Conservation (phyloP, 441 rosid species). For the Geranium incanum region DNA sequence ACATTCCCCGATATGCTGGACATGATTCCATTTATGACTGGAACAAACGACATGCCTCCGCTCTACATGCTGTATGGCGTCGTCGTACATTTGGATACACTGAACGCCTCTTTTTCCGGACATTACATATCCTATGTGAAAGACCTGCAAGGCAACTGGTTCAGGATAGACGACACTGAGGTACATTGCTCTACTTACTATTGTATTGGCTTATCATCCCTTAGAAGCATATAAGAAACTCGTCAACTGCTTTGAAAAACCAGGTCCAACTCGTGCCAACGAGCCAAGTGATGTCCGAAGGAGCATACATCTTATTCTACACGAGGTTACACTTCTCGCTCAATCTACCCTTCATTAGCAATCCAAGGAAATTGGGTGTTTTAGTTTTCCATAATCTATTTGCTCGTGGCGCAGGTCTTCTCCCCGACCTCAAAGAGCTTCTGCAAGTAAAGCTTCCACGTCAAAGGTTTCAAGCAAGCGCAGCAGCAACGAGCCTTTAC, state of each 20-base stretch:
- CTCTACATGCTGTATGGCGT: slow-evolving; percentile 72
- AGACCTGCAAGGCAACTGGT: slow-evolving; percentile 67
- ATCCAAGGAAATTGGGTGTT: background rate
- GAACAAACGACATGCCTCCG: slow-evolving; percentile 60
- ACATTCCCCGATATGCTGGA: slow-evolving; percentile 79
- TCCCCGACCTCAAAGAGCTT: slow-evolving; percentile 53
- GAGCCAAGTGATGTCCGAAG: slow-evolving; percentile 89
- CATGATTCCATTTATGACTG: slow-evolving; percentile 77
- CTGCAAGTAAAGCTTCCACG: slow-evolving; percentile 26
- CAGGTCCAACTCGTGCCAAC: slow-evolving; percentile 62
- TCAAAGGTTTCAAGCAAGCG: slow-evolving; percentile 34
- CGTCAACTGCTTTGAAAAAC: background rate
- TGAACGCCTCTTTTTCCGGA: slow-evolving; percentile 77
- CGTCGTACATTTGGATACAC: slow-evolving; percentile 79
- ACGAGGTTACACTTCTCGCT: slow-evolving; percentile 36
- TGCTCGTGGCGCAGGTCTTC: slow-evolving; percentile 36
- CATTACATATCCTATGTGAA: slow-evolving; percentile 77
- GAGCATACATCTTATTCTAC: slow-evolving; percentile 83
- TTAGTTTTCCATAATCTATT: background rate
- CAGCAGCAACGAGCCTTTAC: slow-evolving; percentile 23
- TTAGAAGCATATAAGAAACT: too few relatives aligned
- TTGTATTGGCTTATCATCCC: too few relatives aligned
- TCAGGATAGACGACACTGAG: slow-evolving; percentile 76
- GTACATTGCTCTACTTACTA: slow-evolving; percentile 21
- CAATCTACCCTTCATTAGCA: background rate